Base-by-base conservation (phyloP, 2,329 filamentous ascomycete genomes). In the Fusarium sp. region DNA sequence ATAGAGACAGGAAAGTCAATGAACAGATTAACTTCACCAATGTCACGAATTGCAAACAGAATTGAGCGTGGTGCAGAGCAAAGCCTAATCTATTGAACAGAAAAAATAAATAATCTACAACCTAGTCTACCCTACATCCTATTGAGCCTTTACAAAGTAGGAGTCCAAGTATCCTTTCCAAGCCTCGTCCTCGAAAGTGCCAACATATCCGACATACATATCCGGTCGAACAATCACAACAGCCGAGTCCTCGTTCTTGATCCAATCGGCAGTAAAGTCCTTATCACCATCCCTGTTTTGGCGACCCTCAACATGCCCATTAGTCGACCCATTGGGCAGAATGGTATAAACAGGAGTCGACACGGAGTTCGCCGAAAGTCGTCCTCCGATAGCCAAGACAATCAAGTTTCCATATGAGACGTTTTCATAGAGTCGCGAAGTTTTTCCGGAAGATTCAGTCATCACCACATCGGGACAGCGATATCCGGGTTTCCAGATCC, bases 121-220 rank as follows among this genome's bases (percentile, higher is more conserved):
- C 26, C 6, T 8, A 36, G 36, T n/a, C 41, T 58, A 38, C 26
- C 32, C 20, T n/a, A 26, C 9, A 30, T 9, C 13, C 24, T 42
- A 45, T 15, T 15, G 12, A 6, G 6, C 26, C 8, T 45, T 50
- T 0, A 14, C 17, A 17, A 11, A 48, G 22, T 59, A 75, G 2
- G 18, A 15, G 1, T 57, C 48, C 13, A 75, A 12, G 15, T 76
- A 75, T 11, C 13, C 13, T 14, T 24, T 59, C 74, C 73, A 75
- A 13, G n/a, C 59, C 5, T 66, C 39, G 22, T 65, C 59, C 9
- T 54, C 26, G 22, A 17, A 34, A 24, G 32, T 24, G 5, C 62
- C 57, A 12, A 51, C 68, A n/a, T 72, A 72, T 5, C 74, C 74
- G 4, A 75, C 28, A 39, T 76, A 75, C 74, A 75, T 76, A 28